Evolutionary conservation across 225 moss, liverwort and hornwort genomes (phyloP).

Genomic region (Marchantia polymorpha): DNA sequence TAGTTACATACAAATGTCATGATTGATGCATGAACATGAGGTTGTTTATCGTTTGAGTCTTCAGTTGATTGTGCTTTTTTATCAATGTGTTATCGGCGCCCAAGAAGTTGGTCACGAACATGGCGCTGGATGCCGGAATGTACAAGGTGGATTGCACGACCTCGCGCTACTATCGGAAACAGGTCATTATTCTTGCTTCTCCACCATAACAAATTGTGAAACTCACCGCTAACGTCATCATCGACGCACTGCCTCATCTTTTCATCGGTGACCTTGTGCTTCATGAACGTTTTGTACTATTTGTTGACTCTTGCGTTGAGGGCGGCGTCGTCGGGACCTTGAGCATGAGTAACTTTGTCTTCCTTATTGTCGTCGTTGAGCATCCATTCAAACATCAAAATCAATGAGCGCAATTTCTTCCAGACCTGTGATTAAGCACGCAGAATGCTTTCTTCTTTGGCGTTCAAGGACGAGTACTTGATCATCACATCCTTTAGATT

Average conservation of each 20-base stretch:
- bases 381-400: too few species aligned
- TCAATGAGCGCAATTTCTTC: not conserved
- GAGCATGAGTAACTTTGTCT: not conserved
- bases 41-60: not conserved
- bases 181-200: not conserved
- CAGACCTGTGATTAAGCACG: not conserved
- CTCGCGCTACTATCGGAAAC: not conserved
- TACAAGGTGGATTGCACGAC: not conserved
- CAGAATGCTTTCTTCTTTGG: too few species aligned
- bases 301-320: not conserved
- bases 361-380: not conserved
- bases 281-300: not conserved
- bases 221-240: too few species aligned
- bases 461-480: not conserved
- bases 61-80: not conserved
- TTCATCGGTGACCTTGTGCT: too few species aligned
- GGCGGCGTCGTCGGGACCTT: not conserved
- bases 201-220: too few species aligned
- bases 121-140: not conserved
- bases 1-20: too few species aligned
- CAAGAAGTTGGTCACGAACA: not conserved
- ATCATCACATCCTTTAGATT: constrained; percentile 3
- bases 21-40: too few species aligned
- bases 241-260: too few species aligned
- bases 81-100: not conserved